A percentile compares a stretch with the other conserved stretches of the same genome.
These are phyloP conservation scores for Panellus pusillus DNA, from an alignment of 768 basidiomycete species.

Conservation along the genomic window DNA sequence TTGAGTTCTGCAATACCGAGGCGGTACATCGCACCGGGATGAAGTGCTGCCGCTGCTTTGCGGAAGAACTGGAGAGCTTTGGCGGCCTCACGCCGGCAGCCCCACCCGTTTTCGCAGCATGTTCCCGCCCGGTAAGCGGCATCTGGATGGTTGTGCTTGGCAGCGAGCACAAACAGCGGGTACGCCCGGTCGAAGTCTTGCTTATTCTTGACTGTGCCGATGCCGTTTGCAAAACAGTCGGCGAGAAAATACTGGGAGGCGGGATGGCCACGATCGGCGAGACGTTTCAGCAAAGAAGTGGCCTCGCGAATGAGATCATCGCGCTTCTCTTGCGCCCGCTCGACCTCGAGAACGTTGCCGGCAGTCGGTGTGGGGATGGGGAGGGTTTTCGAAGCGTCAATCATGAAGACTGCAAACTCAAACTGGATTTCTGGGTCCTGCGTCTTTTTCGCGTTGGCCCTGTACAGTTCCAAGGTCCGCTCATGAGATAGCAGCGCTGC, in stretches of 20 bases:
- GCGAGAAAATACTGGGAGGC: constrained; percentile 97
- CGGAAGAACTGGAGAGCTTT: constrained; percentile 93
- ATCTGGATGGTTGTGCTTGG: constrained; percentile 96
- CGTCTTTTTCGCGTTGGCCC: constrained; percentile 97
- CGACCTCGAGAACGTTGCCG: constrained; percentile 77
- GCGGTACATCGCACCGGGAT: constrained; percentile 95
- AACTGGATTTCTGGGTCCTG: constrained; percentile 97
- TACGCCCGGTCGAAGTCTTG: constrained; percentile 98
- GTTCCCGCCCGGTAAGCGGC: constrained; percentile 95
- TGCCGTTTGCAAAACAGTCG: constrained; percentile 98
- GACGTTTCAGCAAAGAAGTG: constrained; percentile 78
- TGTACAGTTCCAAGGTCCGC: constrained; percentile 95
- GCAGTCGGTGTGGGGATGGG: constrained; percentile 70
- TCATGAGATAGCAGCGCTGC: constrained; percentile 93
- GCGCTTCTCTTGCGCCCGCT: constrained; percentile 76
- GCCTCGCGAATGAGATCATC: constrained; percentile 92
- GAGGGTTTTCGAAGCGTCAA: constrained; percentile 92
- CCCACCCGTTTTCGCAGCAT: constrained; percentile 99
- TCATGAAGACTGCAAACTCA: constrained; percentile 98
- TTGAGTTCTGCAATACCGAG: constrained; percentile 96
- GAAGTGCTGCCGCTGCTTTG: constrained; percentile 87
- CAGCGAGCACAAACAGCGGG: constrained; percentile 92
- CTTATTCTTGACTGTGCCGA: constrained; percentile 83
- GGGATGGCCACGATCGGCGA: constrained; percentile 93
- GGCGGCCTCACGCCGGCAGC: constrained; percentile 86